Evolutionary conservation across 257 asterid genomes (phyloP), one percentile per base, ranked within the genome.

Genomic region (Misopates orontium): DNA sequence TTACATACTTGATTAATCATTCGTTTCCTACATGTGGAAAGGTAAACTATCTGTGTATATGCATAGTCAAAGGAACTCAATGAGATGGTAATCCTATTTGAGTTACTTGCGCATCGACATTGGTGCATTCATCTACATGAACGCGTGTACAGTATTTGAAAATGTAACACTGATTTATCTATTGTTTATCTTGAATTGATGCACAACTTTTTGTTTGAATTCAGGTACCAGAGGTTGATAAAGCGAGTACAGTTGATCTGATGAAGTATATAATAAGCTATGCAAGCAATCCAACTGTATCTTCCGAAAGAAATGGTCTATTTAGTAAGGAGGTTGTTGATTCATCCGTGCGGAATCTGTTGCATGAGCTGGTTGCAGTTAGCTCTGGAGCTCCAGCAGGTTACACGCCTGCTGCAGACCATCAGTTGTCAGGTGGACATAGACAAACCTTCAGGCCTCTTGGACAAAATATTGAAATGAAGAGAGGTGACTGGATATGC

Each of bases 401-500:
- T 62, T 11, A 61, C 59, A 40, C 55, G 45, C 78, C 88, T 70
- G 73, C 78, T 77, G 62, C 83, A 54, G 82, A 71, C 56, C 62
- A 64, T 70, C 89, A 66, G 57, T 78, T 78, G 44, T 56, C 82
- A 20, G 79, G 75, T 57, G 54, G 76, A 64, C 60, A 67, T 3
- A 80, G 77, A 53, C 85, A 79, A 69, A 58, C 70, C 53, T 50
- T 76, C 60, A 75, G 78, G 64, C 87, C 90, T 50, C 59, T 51
- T 61, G 84, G 90, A 71, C 95, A 77, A 72, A 82, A 83, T 77
- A 69, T 83, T 73, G 89, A 80, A 74, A 90, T 90, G 96, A 93
- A 93, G 84, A 82, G 89, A 79, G 99, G 99, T 23, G 97, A 93
- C 80, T 93, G 99, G 99, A 83, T 84, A 61, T 93, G 99, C 79